phyloP scores from a whole-genome alignment of 2,329 filamentous ascomycete species.

The Coniochaeta pulveracea region DNA sequence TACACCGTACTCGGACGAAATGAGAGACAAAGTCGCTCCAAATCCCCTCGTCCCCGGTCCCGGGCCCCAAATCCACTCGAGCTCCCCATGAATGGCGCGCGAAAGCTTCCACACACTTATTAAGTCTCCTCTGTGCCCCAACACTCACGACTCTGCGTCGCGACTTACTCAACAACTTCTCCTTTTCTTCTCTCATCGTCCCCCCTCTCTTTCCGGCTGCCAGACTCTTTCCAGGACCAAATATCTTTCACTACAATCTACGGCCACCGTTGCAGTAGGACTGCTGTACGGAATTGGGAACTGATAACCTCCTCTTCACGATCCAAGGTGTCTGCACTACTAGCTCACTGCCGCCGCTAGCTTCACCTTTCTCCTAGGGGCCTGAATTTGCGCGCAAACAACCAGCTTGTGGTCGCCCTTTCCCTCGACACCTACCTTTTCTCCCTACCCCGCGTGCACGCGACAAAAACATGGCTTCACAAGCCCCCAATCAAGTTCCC shows the following conservation, averaged over 20 bases:
- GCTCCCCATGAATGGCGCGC: not conserved
- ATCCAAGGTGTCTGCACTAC: too few relatives aligned
- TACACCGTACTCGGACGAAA: too few relatives aligned
- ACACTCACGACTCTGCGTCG: not conserved
- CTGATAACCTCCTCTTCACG: too few relatives aligned
- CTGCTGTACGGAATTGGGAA: too few relatives aligned
- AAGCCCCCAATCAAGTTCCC: constrained; percentile 28
- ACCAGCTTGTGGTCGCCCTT: not conserved
- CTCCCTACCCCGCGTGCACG: constrained; percentile 3
- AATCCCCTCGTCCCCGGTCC: not conserved
- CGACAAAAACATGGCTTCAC: constrained; percentile 30
- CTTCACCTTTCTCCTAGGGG: not conserved
- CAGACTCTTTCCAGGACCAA: too few relatives aligned
- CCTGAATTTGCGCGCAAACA: constrained; percentile 1
- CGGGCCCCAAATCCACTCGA: not conserved
- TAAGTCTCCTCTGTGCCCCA: constrained; percentile 4
- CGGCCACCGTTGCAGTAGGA: too few relatives aligned
- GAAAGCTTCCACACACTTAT: constrained; percentile 3
- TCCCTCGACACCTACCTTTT: not conserved
- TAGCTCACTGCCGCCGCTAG: too few relatives aligned
- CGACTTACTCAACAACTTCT: not conserved
- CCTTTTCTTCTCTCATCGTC: not conserved
- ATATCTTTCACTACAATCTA: too few relatives aligned
- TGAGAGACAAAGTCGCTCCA: constrained; percentile 1
- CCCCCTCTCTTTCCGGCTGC: too few relatives aligned